Base-by-base conservation (phyloP, 2,329 filamentous ascomycete species). In the Neofusicoccum parvum region DNA sequence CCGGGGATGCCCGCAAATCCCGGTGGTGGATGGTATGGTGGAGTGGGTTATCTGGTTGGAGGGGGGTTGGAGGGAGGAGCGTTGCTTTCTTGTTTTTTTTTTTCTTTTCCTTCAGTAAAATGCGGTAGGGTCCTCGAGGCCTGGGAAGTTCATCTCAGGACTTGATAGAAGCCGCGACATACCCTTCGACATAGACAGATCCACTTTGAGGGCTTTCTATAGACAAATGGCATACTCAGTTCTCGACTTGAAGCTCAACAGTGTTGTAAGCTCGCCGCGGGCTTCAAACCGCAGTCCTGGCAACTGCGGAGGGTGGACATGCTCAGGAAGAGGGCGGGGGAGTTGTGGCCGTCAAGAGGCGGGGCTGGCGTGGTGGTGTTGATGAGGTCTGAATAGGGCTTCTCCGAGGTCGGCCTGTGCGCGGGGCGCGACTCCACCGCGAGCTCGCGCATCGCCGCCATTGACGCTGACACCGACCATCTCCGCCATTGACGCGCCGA, bases 401-500 rank as follows among this genome's bases (percentile, higher is more conserved):
- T 39, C n/a, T 50, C 58, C 58, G 43, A 46, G 5, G 45, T 49
- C 58, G 43, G 43, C 43, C 58, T 39, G 46, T 49, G 58, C 58
- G 17, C 4, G 5, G 14, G 14, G 20, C 5, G 34, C 12, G 37
- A 62, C 58, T 46, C 62, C 49, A 45, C 62, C 23, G 12, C 32
- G 36, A 56, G 17, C 62, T 49, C 51, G 51, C 51, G 15, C 41
- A 23, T 27, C 17, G 54, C 64, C 64, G 64, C 64, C 56, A 60
- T 65, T 65, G 64, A 65, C 64, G 64, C 64, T 62, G 46, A 50
- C 46, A n/a, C 27, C 23, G 39, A n/a, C 23, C 39, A 64, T 64
- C 62, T 53, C 64, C 64, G 64, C 64, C 50, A 51, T 65, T 65
- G 64, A 53, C 64, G 64, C 64, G 51, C 51, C 34, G 15, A 17